phyloP scores from a whole-genome alignment of 1,139 yeast species.

The Geotrichum armillariae region DNA sequence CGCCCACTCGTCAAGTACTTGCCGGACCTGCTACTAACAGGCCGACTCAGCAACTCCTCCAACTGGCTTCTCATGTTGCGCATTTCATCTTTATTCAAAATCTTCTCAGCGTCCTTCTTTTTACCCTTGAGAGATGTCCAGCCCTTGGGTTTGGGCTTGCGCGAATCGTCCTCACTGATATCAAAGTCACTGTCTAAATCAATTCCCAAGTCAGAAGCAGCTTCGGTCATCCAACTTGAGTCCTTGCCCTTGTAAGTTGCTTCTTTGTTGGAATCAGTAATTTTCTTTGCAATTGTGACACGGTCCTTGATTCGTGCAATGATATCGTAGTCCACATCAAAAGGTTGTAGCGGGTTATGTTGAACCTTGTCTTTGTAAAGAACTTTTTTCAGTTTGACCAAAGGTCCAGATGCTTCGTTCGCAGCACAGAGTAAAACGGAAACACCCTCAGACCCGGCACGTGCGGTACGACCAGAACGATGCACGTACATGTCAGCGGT shows the following conservation, averaged over 20 bases:
- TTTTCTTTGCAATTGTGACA: conserved; percentile 62
- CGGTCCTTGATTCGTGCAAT: conserved; percentile 70
- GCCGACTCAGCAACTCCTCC: conserved; percentile 52
- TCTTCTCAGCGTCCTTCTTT: conserved; percentile 44
- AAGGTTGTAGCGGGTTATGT: conserved; percentile 48
- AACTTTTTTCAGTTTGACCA: conserved; percentile 69
- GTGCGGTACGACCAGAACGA: conserved; percentile 97
- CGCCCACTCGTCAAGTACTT: conserved; percentile 81
- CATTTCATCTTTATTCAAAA: conserved; percentile 46
- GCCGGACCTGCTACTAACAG: conserved; percentile 48
- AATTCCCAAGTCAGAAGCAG: conserved; percentile 90
- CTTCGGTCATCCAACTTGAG: conserved; percentile 78
- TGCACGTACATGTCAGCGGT: conserved; percentile 94
- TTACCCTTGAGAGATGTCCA: conserved; percentile 21
- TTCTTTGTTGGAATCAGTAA: conserved; percentile 70
- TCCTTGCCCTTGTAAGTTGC: conserved; percentile 66
- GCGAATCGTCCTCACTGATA: conserved; percentile 51
- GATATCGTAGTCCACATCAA: conserved; percentile 78
- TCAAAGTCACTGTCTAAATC: conserved; percentile 61
- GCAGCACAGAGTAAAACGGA: conserved; percentile 92
- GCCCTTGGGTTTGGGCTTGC: conserved; percentile 39
- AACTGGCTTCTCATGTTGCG: conserved; percentile 56
- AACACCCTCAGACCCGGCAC: conserved; percentile 94
- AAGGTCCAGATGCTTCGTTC: conserved; percentile 84
- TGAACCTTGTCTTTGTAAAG: conserved; percentile 41